Percentiles rank a stretch among this genome's conserved stretches.
Evolutionary conservation across 2,329 filamentous ascomycete species (phyloP).

Genomic region (Aspergillus tanneri): DNA sequence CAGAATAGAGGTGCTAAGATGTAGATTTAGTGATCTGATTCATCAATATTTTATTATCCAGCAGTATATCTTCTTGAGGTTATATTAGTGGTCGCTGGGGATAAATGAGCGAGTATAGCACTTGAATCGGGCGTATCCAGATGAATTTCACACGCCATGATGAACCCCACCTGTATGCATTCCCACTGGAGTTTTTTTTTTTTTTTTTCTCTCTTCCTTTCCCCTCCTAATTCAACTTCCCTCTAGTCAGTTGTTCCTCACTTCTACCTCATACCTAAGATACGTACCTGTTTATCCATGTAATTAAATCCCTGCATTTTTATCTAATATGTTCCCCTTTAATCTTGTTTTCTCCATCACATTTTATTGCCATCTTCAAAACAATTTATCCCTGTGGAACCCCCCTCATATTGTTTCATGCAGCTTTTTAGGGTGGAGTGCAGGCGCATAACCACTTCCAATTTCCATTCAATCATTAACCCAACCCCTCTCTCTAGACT

Average conservation of each 20-base stretch:
- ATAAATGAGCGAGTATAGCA: too few species aligned
- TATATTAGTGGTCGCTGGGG: too few species aligned
- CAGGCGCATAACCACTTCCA: constrained; percentile 6
- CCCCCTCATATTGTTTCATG: constrained; percentile 20
- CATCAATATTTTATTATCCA: too few species aligned
- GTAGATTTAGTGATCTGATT: background rate
- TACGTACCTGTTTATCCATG: background rate
- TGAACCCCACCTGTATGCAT: too few species aligned
- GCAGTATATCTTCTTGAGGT: too few species aligned
- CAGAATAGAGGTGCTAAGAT: too few species aligned
- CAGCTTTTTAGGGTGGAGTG: constrained; percentile 18
- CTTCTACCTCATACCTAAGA: too few species aligned
- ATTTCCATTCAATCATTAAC: background rate
- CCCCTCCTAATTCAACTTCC: background rate
- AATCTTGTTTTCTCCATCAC: too few species aligned
- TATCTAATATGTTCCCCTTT: too few species aligned
- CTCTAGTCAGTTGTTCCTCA: background rate
- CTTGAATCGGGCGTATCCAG: too few species aligned
- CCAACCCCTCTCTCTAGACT: constrained; percentile 2
- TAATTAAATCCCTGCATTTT: background rate
- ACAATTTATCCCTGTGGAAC: constrained; percentile 7
- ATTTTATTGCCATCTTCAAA: too few species aligned
- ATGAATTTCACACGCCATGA: too few species aligned
- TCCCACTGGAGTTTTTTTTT: background rate
- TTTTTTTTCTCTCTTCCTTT: background rate